Evolutionary conservation across 352 stramenopile genomes (phyloP).

Genomic region (Phytopythium oedochilum): DNA sequence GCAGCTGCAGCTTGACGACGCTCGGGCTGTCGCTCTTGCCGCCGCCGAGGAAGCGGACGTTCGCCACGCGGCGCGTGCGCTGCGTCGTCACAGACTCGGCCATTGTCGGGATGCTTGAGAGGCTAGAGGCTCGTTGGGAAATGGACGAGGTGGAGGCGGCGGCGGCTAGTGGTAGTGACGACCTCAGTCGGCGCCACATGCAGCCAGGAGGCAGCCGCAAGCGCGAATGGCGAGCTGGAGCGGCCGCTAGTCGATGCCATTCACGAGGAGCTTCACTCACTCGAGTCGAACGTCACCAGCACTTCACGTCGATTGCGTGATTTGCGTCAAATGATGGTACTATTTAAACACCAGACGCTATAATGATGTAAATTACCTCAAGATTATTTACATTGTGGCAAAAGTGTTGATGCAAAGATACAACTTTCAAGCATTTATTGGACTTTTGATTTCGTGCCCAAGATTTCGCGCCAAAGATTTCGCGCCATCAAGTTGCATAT

Average conservation of each 20-base stretch:
- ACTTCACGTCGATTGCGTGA: background rate
- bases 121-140: background rate
- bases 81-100: background rate
- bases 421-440: no score
- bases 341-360: no score
- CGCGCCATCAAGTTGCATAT: background rate
- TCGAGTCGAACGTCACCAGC: background rate
- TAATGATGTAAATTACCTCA: no score
- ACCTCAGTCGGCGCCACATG: background rate
- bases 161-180: background rate
- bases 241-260: no score
- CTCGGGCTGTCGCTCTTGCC: constrained; percentile 17
- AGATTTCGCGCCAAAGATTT: constrained; percentile 1
- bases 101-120: background rate
- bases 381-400: no score
- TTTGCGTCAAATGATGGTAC: background rate
- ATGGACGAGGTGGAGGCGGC: background rate
- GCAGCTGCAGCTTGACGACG: constrained; percentile 41
- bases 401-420: no score
- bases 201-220: background rate
- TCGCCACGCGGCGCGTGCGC: constrained; percentile 22
- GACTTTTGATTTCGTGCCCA: constrained; percentile 2
- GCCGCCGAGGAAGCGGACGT: constrained; percentile 42
- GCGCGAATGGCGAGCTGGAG: no score
- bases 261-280: constrained; percentile 1